Evolutionary conservation across 2,329 filamentous ascomycete genomes (phyloP), one percentile per base, ranked within the genome.

Genomic region (Coniochaeta sp.): DNA sequence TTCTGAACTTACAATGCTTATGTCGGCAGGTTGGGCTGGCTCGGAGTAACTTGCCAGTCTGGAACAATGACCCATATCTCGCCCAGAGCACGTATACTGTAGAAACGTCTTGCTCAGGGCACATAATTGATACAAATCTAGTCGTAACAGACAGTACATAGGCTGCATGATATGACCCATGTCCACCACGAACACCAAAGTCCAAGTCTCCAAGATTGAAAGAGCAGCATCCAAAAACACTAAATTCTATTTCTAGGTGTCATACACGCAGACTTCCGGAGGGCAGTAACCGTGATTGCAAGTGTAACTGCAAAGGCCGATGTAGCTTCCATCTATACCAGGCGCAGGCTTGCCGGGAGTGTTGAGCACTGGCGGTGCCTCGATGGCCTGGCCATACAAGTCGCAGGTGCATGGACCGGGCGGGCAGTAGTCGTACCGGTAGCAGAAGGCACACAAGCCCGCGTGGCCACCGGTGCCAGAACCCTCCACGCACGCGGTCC

Each of bases 211-310:
- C 38, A n/a, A n/a, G 38, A 40, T 38, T 12, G 32, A 34, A 34
- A 34, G 32, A 34, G 32, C 12, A 34, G 32, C 32, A 38, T 14
- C 12, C 34, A 14, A 9, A 14, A 38, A 12, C 3, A 38, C 34
- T 6, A 16, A 38, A 38, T 38, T 34, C 34, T 38, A 40, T 10
- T n/a, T 19, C 32, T 34, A 40, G 9, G 38, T 40, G 16, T n/a
- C 38, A 40, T 19, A 40, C 17, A 40, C 38, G 17, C 38, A 40
- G 16, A 36, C 34, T 3, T 36, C 34, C 34, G 12, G 10, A 28
- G 77, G 77, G 58, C 77, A 79, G 61, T 80, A 80, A 0, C 77
- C 77, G 64, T 78, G 75, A 61, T 73, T 74, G 47, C 77, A 80
- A 14, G 75, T 70, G 62, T 72, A 81, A 60, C 73, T 77, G 63